Evolutionary conservation across 345 rosid species (phyloP), one percentile per base, ranked within the genome.

Genomic region (Brassica napus): DNA sequence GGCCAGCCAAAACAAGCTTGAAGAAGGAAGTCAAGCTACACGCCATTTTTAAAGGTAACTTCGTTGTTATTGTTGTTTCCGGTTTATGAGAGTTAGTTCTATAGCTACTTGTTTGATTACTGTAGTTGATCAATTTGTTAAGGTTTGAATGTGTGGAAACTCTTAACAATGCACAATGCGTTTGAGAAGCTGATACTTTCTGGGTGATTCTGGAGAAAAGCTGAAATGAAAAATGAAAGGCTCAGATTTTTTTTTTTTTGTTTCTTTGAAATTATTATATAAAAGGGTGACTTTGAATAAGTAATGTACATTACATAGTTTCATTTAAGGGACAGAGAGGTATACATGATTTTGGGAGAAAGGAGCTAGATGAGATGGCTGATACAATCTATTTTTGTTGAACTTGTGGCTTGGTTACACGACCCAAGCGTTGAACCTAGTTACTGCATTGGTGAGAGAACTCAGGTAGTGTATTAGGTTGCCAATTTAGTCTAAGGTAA

Each of bases 391-490:
- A 24, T 3, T 5, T 4, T 69, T 18, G 42, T 24, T 34, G 32
- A 72, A 72, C 16, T 65, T 14, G 8, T 72, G 61, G 16, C 28
- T 39, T 65, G 72, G 62, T 72, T 72, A 12, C 82, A 65, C 15
- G 49, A 55, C 60, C 60, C 49, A 70, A 71, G 77, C 59, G 4
- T 55, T 32, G 7, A 32, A 32, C 37, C 39, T 79, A 30, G 18
- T 65, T 28, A 66, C 64, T 73, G 18, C 16, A 35, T 73, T 72
- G 77, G 52, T 78, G 77, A 79, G 73, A 66, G 42, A 59, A 21
- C 11, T 73, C 77, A 79, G 73, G 73, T 79, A 72, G 82, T 72
- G 82, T 78, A 21, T 72, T 59, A 47, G 82, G 69, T 34, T 79
- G 66, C 26, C 18, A 47, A 73, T 23, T 47, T 73, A 32, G 74